Conservation (phyloP, 2,329 filamentous ascomycete genomes). For the Fonsecaea pedrosoi region DNA sequence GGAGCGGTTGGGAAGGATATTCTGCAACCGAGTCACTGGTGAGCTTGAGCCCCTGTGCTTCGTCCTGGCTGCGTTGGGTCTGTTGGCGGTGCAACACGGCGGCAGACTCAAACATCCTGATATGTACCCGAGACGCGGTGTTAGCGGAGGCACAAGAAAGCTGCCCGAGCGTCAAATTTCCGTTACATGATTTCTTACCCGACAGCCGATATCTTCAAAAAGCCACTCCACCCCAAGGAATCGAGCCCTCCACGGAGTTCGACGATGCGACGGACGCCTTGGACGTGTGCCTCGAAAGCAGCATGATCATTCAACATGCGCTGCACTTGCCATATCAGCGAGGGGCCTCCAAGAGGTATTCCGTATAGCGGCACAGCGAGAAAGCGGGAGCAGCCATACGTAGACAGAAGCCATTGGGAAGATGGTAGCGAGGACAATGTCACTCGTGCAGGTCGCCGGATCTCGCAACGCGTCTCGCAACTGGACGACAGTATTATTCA, state of each 20-base stretch:
- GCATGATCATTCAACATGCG: conserved; percentile 17
- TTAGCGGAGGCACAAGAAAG: not conserved
- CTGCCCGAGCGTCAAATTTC: not conserved
- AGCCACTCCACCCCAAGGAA: conserved; percentile 17
- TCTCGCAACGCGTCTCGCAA: conserved; percentile 11
- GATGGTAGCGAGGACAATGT: conserved; percentile 22
- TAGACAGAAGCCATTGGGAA: conserved; percentile 21
- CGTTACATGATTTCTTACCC: conserved; percentile 6
- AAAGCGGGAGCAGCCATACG: not conserved
- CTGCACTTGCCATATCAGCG: not conserved
- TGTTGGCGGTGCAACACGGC: conserved; percentile 17
- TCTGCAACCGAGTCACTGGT: not conserved
- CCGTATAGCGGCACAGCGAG: not conserved
- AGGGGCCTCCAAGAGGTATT: not conserved
- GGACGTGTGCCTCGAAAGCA: conserved; percentile 14
- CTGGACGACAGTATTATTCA: conserved; percentile 12
- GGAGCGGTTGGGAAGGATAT: not conserved
- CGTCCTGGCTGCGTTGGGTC: conserved; percentile 9
- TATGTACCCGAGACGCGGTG: not conserved
- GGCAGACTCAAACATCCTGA: conserved; percentile 17
- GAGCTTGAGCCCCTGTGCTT: conserved; percentile 7
- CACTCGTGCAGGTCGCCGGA: conserved; percentile 12
- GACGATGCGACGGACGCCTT: conserved; percentile 19
- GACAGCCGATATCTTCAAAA: conserved; percentile 19
- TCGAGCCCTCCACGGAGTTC: conserved; percentile 20